These are phyloP conservation scores for Nemophila menziesii DNA, from an alignment of 257 asterid genomes.

Conservation along the genomic window DNA sequence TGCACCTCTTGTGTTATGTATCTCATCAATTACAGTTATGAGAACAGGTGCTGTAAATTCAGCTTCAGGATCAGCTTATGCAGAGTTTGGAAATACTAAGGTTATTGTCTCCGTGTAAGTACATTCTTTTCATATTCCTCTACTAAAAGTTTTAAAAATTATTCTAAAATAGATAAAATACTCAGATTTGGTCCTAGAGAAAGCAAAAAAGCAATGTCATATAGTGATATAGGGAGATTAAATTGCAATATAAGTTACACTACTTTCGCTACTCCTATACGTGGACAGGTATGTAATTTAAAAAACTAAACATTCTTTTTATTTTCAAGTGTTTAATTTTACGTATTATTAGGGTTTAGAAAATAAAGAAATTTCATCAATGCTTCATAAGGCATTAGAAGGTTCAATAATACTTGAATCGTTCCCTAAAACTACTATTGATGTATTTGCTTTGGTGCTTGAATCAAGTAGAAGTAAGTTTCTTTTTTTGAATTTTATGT, in stretches of 20 bases:
- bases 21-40: slow-evolving; percentile 76
- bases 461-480: slow-evolving; percentile 99
- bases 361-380: slow-evolving; percentile 64
- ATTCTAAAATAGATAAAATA: too few species aligned
- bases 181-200: slow-evolving; percentile 89
- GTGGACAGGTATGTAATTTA: slow-evolving; percentile 51
- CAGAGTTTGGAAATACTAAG: slow-evolving; percentile 89
- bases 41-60: slow-evolving; percentile 87
- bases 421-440: slow-evolving; percentile 94
- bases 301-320: slow-evolving; percentile 5
- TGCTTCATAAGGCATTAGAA: slow-evolving; percentile 88
- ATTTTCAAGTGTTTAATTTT: slow-evolving; percentile 8
- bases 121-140: too few species aligned
- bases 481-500: too few species aligned
- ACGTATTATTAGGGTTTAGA: slow-evolving; percentile 50
- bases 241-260: slow-evolving; percentile 84
- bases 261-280: slow-evolving; percentile 58
- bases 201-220: slow-evolving; percentile 96
- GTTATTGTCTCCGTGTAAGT: slow-evolving; percentile 97
- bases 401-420: slow-evolving; percentile 83
- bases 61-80: slow-evolving; percentile 97
- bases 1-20: too few species aligned
- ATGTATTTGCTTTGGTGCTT: slow-evolving; percentile 94
- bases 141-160: too few species aligned
- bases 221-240: slow-evolving; percentile 75